These are phyloP conservation scores for Vigna unguiculata DNA, from an alignment of 306 rosid genomes.

Conservation along the genomic window DNA sequence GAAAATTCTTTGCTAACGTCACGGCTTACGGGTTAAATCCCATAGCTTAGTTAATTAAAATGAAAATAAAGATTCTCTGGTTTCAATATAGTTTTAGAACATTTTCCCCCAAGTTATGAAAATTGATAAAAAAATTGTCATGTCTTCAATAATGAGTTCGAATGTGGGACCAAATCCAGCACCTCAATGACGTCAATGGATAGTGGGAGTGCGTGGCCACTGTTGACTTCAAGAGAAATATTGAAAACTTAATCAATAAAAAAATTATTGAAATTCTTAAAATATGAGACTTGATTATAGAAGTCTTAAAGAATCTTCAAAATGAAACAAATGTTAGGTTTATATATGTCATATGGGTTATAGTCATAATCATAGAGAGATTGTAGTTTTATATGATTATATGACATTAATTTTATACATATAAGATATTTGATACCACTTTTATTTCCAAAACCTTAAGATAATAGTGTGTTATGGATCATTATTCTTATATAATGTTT, in stretches of 20 bases:
- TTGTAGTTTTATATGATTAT: no score
- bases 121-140: background rate
- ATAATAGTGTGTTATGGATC: no score
- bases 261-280: background rate
- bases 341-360: no score
- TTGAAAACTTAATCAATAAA: background rate
- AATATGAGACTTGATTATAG: background rate
- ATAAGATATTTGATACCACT: no score
- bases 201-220: background rate
- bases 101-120: background rate
- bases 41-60: background rate
- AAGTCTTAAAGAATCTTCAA: background rate
- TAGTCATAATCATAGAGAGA: no score
- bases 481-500: no score
- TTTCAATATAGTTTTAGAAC: background rate
- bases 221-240: background rate
- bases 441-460: no score
- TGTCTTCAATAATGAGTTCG: background rate
- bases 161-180: background rate
- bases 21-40: conserved; percentile 27
- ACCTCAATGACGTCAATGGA: background rate
- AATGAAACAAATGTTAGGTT: no score
- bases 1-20: conserved; percentile 25
- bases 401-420: no score
- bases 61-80: conserved; percentile 18